A percentile compares a stretch with the other conserved stretches of the same genome.
Conservation (phyloP, 441 rosid genomes). For the Syzygium malaccense region DNA sequence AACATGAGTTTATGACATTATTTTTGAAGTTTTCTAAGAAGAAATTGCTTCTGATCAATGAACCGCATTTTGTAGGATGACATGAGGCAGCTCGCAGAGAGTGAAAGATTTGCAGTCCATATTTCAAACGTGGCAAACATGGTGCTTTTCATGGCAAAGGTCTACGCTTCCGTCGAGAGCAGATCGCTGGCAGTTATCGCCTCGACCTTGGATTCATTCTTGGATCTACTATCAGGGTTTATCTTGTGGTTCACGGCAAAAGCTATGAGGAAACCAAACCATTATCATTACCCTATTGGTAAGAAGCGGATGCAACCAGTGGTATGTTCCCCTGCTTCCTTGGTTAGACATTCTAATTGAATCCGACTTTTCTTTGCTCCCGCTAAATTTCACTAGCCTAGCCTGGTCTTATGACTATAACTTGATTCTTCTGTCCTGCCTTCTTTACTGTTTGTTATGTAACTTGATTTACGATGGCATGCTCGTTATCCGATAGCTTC, state of each 20-base stretch:
- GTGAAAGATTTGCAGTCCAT: conserved; percentile 33
- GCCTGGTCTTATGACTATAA: neutral
- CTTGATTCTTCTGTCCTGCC: neutral
- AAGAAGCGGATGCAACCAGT: conserved; percentile 64
- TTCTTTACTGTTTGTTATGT: neutral
- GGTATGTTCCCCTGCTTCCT: conserved; percentile 10
- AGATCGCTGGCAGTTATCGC: conserved; percentile 59
- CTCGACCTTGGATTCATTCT: conserved; percentile 49
- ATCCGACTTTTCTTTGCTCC: neutral
- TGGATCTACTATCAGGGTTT: conserved; percentile 56
- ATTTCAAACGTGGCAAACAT: conserved; percentile 46
- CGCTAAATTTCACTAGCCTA: neutral
- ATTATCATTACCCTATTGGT: conserved; percentile 43
- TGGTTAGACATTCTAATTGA: neutral
- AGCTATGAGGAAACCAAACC: conserved; percentile 41
- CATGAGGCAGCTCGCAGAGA: conserved; percentile 25
- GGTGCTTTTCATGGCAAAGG: conserved; percentile 47
- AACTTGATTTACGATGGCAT: neutral
- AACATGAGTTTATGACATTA: neutral
- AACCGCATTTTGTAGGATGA: conserved; percentile 21
- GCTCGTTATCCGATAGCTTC: neutral
- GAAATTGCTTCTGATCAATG: neutral
- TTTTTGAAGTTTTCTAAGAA: neutral
- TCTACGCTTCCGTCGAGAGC: conserved; percentile 46
- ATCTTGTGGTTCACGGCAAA: conserved; percentile 49